Evolutionary conservation across 1,139 yeast genomes (phyloP).

Genomic region (Pichia sp.): DNA sequence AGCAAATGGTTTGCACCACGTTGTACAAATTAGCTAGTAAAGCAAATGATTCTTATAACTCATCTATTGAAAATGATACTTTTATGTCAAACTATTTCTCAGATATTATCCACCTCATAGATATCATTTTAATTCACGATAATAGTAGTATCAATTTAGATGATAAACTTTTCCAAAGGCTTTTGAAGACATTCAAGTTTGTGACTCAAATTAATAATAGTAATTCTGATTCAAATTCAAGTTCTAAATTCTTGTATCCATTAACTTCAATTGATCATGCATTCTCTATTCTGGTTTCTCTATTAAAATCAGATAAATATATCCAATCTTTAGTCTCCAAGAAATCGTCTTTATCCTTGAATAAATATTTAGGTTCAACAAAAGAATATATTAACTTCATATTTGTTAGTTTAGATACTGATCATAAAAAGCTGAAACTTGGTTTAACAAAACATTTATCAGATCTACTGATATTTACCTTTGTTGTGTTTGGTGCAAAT

Average conservation of each 20-base stretch:
- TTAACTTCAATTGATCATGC: constrained; percentile 24
- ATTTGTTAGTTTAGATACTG: constrained; percentile 23
- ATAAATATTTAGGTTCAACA: constrained; percentile 20
- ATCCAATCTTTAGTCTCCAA: constrained; percentile 21
- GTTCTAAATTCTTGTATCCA: constrained; percentile 24
- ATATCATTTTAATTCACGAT: constrained; percentile 25
- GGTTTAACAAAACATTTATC: constrained; percentile 26
- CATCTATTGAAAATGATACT: constrained; percentile 24
- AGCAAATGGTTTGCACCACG: constrained; percentile 21
- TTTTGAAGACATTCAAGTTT: constrained; percentile 24
- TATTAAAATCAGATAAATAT: constrained; percentile 28
- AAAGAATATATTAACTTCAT: constrained; percentile 16
- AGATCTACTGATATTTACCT: constrained; percentile 27
- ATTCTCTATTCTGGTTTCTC: constrained; percentile 21
- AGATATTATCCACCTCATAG: constrained; percentile 24
- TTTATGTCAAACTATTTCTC: constrained; percentile 28
- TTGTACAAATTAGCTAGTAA: constrained; percentile 27
- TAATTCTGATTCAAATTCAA: not conserved
- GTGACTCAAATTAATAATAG: constrained; percentile 18
- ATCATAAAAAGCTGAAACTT: constrained; percentile 24
- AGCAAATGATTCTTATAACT: constrained; percentile 28
- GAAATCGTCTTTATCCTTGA: constrained; percentile 12
- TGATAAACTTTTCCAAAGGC: constrained; percentile 25
- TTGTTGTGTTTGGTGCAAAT: constrained; percentile 25
- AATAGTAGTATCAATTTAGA: constrained; percentile 23